phyloP scores from a whole-genome alignment of 257 asterid genomes.

The Plectranthus barbatus region DNA sequence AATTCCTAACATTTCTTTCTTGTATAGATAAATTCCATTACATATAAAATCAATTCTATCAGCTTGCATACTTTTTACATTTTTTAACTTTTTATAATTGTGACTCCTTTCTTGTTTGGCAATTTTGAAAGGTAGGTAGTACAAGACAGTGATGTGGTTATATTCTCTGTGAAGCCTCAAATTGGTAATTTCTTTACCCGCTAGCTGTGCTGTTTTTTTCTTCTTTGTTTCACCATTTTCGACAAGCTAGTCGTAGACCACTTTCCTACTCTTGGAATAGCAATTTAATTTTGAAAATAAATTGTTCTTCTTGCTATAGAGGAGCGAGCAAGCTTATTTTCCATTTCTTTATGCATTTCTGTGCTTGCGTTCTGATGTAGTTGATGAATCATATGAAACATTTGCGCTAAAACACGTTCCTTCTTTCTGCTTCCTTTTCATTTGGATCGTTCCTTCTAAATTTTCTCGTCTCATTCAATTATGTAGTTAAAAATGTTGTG shows the following conservation, averaged over 20 bases:
- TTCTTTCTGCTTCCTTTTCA: background rate
- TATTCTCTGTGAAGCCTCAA: constrained; percentile 95
- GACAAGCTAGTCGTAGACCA: no score
- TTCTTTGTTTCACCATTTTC: no score
- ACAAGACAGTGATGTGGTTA: constrained; percentile 72
- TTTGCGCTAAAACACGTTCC: background rate
- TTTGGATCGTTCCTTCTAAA: background rate
- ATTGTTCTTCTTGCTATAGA: background rate
- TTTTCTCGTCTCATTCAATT: constrained; percentile 3
- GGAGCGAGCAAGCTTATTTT: background rate
- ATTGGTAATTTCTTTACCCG: constrained; percentile 38
- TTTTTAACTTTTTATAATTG: background rate
- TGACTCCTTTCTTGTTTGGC: background rate
- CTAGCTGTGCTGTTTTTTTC: background rate
- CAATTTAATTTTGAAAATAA: background rate
- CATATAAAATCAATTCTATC: background rate
- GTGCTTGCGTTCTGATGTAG: background rate
- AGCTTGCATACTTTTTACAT: background rate
- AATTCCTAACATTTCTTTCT: background rate
- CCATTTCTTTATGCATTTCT: background rate
- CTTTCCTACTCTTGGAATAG: no score
- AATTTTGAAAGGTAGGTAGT: constrained; percentile 59
- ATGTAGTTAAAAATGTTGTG: constrained; percentile 63
- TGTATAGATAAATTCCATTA: background rate
- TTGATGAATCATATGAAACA: background rate